Evolutionary conservation across 2,329 filamentous ascomycete genomes (phyloP).

Genomic region (Ascomycota sp.): DNA sequence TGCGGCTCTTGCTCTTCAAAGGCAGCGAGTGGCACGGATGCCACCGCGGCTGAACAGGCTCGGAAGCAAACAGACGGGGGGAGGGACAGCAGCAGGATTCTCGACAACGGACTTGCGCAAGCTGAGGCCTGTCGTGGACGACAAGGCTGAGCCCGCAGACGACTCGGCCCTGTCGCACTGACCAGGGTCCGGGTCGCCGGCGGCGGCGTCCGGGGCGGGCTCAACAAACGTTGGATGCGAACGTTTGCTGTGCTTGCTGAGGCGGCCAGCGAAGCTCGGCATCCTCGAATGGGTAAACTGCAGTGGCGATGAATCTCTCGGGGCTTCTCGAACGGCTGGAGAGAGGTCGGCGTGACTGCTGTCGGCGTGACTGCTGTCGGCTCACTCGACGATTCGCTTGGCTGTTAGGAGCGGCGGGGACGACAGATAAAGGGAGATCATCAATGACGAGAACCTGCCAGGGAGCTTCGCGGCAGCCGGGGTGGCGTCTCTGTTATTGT

Average conservation of each 20-base stretch:
- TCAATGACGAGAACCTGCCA: no score
- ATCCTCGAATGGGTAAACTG: constrained; percentile 13
- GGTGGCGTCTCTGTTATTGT: no score
- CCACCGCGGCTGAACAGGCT: constrained; percentile 8
- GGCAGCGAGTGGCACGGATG: not conserved
- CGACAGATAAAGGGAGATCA: no score
- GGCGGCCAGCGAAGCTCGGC: constrained; percentile 32
- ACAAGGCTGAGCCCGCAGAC: constrained; percentile 9
- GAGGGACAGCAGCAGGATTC: constrained; percentile 2
- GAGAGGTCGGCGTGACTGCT: no score
- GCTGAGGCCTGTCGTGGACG: constrained; percentile 16
- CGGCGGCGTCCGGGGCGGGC: constrained; percentile 5
- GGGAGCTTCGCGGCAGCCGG: no score
- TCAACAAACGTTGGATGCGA: constrained; percentile 35
- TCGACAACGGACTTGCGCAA: constrained; percentile 26
- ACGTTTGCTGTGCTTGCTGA: constrained; percentile 34
- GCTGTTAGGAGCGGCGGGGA: no score
- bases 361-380: no score
- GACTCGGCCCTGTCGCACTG: constrained; percentile 4
- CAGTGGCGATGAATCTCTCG: no score
- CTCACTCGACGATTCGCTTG: no score
- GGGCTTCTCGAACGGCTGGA: no score
- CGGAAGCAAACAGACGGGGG: constrained; percentile 12
- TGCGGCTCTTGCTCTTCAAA: no score
- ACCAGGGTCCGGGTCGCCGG: not conserved